Evolutionary conservation across 352 stramenopile genomes (phyloP), one percentile per base, ranked within the genome.

Genomic region (Elongisporangium undulatum): DNA sequence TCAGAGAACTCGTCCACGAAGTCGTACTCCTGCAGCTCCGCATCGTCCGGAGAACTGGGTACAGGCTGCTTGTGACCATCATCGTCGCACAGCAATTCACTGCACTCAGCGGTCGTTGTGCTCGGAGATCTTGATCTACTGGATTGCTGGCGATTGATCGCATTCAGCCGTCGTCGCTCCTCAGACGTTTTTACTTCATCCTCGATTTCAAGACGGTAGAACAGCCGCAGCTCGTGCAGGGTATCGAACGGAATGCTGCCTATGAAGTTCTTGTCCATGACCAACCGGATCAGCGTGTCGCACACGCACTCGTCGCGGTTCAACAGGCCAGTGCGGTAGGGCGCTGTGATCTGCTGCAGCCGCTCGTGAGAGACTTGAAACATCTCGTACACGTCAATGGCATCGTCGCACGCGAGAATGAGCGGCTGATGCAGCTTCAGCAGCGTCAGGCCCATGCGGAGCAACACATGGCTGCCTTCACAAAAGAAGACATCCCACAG

Each of bases 401-500:
- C 72, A 39, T 93, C 83, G 48, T 90, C 71, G 49, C 82, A 92
- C 7, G 80, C 80, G 49, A 93, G 55, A 55, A 95, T 90, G 1
- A 72, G 74, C 24, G 76, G 69, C 54, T 89, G 69, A 39, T 79
- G 81, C 13, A 96, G 68, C 63, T 95, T 92, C n/a, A 97, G 68
- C 24, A 97, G 72, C 54, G 86, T 75, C 24, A 97, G 72, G 0
- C 82, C 87, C 24, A 96, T 71, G 26, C 91, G 84, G 29, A 97
- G 72, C 45, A 97, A 71, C 19, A 96, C 86, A 51, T 97, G 92
- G 56, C 75, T 90, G 17, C 90, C 87, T 67, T 97, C 87, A 54
- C 88, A 93, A 41, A 97, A 96, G 53, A 96, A 94, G 23, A 92
- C 65, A 55, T 97, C 90, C 90, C 90, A 97, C 53, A 97, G 82